Evolutionary conservation across 2,329 filamentous ascomycete species (phyloP), one percentile per base, ranked within the genome.

Genomic region (Gnomoniopsis sp.): DNA sequence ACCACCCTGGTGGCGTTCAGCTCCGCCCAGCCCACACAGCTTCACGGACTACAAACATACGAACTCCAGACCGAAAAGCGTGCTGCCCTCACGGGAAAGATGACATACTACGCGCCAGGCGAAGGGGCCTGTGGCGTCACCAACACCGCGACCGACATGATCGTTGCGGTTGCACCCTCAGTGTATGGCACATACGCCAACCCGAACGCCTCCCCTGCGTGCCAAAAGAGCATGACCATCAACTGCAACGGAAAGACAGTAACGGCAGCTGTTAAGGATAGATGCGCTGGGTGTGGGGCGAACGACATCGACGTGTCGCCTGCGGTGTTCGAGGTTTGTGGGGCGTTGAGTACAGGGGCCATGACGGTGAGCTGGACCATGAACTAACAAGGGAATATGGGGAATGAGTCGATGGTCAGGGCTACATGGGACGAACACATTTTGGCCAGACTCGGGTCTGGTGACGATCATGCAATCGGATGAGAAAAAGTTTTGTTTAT

Each of bases 21-120:
- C n/a, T 10, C 48, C 23, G 55, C 55, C 23, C 23, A 30, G 19
- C 55, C 48, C 17, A 15, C 51, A 21, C 41, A 53, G 22, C 47
- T 21, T 21, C 46, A 49, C 12, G 38, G 36, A n/a, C 4, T 21
- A 23, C 12, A 22, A 19, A n/a, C 23, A 17, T 15, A 36, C 10
- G 47, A 36, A 22, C 17, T 46, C n/a, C 41, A 49, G 6, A n/a
- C 19, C 43, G 21, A 48, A 41, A 46, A 36, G 33, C 53, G 53
- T 1, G 10, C 48, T 1, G 10, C 48, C 2, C 21, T 55, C 30
- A 53, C 49, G 17, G 60, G 57, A 38, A 57, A 49, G 52, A 55
- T 59, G 57, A 60, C 58, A 10, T 22, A 53, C 55, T 60, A 60
- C 58, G 30, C 58, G 17, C 58, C 58, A 0, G 21, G 54, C 11